These are phyloP conservation scores for Tricholoma hemisulphureum DNA, from an alignment of 768 basidiomycete genomes.

Conservation along the genomic window DNA sequence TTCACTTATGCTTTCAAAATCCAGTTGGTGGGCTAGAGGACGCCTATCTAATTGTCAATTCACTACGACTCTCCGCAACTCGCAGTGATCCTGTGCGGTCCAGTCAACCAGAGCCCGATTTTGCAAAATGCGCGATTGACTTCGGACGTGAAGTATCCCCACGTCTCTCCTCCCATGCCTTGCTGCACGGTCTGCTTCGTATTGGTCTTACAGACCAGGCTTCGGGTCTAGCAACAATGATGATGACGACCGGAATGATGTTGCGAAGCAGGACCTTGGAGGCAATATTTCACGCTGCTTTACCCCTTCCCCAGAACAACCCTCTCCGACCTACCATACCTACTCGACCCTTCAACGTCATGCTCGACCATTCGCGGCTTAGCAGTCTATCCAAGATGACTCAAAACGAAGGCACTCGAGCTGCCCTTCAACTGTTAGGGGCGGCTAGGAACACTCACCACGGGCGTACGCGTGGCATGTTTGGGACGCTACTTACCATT, in stretches of 20 bases:
- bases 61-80: constrained; percentile 44
- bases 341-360: constrained; percentile 14
- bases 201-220: constrained; percentile 48
- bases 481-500: constrained; percentile 55
- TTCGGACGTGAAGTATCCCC: constrained; percentile 54
- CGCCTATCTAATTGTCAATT: constrained; percentile 58
- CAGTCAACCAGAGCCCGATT: constrained; percentile 22
- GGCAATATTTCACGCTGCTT: constrained; percentile 32
- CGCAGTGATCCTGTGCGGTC: constrained; percentile 14
- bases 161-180: constrained; percentile 58
- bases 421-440: constrained; percentile 53
- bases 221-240: constrained; percentile 42
- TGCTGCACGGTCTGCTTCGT: constrained; percentile 66
- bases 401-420: constrained; percentile 39
- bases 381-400: constrained; percentile 35
- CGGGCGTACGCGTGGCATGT: constrained; percentile 58
- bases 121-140: constrained; percentile 39
- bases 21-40: constrained; percentile 40
- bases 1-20: constrained; percentile 43
- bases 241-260: constrained; percentile 54
- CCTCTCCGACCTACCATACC: constrained; percentile 14
- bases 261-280: constrained; percentile 52
- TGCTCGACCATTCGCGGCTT: constrained; percentile 22
- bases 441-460: constrained; percentile 55
- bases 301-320: constrained; percentile 10